A percentile compares a stretch with the other conserved stretches of the same genome.
These are phyloP conservation scores for Microbotryum scabiosae DNA, from an alignment of 1,284 basidiomycete species.

Conservation along the genomic window DNA sequence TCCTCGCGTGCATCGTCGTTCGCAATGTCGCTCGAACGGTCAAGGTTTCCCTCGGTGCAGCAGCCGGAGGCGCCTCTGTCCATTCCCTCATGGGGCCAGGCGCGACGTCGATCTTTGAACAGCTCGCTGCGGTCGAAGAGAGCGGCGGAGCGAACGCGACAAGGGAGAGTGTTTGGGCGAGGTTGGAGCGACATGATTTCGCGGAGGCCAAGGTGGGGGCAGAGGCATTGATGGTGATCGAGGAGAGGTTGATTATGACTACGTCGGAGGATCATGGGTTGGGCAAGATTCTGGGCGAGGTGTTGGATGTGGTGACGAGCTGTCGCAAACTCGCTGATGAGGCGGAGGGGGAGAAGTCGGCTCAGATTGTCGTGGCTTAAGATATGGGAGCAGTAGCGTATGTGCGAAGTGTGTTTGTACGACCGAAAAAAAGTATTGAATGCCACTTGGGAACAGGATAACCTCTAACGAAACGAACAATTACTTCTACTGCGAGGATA, in stretches of 20 bases:
- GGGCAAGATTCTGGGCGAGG: slow-evolving; percentile 25
- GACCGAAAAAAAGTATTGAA: no score
- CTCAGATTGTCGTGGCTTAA: not conserved
- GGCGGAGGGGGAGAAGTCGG: not conserved
- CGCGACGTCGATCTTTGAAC: slow-evolving; percentile 24
- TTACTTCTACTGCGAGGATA: no score
- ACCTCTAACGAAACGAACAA: no score
- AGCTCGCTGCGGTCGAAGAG: slow-evolving; percentile 8
- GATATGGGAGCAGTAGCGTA: no score
- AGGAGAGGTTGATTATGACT: slow-evolving; percentile 7
- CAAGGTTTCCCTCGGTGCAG: slow-evolving; percentile 17
- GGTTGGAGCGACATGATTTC: slow-evolving; percentile 25
- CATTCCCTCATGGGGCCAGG: slow-evolving; percentile 12
- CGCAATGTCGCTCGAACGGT: slow-evolving; percentile 26
- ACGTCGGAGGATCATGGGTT: slow-evolving; percentile 22
- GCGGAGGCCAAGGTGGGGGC: slow-evolving; percentile 5
- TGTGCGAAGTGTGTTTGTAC: no score
- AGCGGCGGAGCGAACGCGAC: slow-evolving; percentile 14
- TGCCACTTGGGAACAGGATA: no score
- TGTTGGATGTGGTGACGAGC: slow-evolving; percentile 7
- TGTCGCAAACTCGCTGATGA: slow-evolving; percentile 1
- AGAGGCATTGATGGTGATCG: slow-evolving; percentile 12
- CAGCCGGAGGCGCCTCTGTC: slow-evolving; percentile 9
- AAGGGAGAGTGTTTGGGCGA: slow-evolving; percentile 8
- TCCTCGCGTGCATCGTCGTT: slow-evolving; percentile 27